These are phyloP conservation scores for Ophiosphaerella korrae DNA, from an alignment of 2,329 filamentous ascomycete genomes.

Conservation along the genomic window DNA sequence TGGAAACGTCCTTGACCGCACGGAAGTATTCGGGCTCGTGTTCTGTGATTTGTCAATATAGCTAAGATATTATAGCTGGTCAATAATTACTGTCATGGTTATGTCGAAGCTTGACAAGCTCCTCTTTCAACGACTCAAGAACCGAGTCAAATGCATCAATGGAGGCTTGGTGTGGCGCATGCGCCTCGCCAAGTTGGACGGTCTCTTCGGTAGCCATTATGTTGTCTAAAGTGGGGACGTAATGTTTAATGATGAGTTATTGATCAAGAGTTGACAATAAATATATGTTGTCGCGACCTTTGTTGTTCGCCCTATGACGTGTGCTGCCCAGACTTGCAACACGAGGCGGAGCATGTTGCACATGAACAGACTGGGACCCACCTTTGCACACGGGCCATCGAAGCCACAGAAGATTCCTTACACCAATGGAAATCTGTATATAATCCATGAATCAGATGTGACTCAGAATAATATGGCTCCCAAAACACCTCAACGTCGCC, in stretches of 20 bases:
- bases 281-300: too few relatives aligned
- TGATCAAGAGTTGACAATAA: too few relatives aligned
- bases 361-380: too few relatives aligned
- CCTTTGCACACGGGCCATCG: too few relatives aligned
- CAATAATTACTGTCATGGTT: constrained; percentile 38
- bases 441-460: too few relatives aligned
- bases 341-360: constrained; percentile 8
- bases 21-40: constrained; percentile 47
- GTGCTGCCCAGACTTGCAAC: constrained; percentile 5
- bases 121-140: constrained; percentile 36
- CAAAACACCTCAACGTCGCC: too few relatives aligned
- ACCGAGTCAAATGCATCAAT: constrained; percentile 40
- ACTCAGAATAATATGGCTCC: too few relatives aligned
- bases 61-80: neutral
- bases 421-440: too few relatives aligned
- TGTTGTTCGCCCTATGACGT: constrained; percentile 4
- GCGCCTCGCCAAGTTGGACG: constrained; percentile 37
- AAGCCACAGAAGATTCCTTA: too few relatives aligned
- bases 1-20: constrained; percentile 47
- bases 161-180: constrained; percentile 43
- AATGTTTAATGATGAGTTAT: neutral
- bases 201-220: constrained; percentile 46
- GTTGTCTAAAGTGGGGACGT: neutral
- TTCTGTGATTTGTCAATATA: constrained; percentile 15
- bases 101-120: constrained; percentile 42